phyloP scores from a whole-genome alignment of 345 rosid genomes.

The Physaria fendleri region DNA sequence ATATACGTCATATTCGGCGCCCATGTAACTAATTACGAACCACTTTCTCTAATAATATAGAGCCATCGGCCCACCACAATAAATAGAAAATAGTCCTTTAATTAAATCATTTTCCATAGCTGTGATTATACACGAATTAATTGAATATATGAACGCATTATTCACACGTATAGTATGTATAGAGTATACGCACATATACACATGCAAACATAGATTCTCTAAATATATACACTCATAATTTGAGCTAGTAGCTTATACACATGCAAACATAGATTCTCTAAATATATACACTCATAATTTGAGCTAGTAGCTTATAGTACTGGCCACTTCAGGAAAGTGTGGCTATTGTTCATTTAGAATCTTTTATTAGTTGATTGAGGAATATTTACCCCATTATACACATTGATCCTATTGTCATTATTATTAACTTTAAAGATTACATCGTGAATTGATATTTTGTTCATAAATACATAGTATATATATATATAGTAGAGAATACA shows the following conservation, averaged over 20 bases:
- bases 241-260: constrained; percentile 5
- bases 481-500: too few species aligned
- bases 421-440: too few species aligned
- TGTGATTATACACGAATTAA: constrained; percentile 9
- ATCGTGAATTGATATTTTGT: too few species aligned
- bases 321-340: constrained; percentile 25
- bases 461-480: too few species aligned
- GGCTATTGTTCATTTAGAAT: constrained; percentile 23
- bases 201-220: background rate
- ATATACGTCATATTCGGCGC: constrained; percentile 32
- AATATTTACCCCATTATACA: constrained; percentile 25
- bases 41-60: constrained; percentile 4
- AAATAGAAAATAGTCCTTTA: constrained; percentile 1
- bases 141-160: constrained; percentile 13
- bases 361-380: constrained; percentile 24
- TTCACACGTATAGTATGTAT: constrained; percentile 7
- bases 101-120: background rate
- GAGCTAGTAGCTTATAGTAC: constrained; percentile 10
- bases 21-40: constrained; percentile 14
- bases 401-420: too few species aligned
- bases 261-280: background rate
- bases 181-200: background rate
- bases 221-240: background rate
- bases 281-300: background rate
- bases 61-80: constrained; percentile 21